Evolutionary conservation across 306 rosid species (phyloP).

Genomic region (Medicago lupulina): DNA sequence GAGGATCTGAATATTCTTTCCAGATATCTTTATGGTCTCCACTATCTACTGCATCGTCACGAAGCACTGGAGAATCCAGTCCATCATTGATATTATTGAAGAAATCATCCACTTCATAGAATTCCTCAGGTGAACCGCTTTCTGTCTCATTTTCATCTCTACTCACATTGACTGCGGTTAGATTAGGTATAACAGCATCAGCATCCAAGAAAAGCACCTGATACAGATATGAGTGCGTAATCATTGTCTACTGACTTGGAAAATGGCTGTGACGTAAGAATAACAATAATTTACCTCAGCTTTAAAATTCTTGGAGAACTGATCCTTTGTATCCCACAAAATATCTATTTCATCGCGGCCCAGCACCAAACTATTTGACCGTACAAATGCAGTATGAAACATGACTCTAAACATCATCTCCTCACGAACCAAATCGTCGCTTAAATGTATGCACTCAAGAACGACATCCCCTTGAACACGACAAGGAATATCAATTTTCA

Average conservation of each 20-base stretch:
- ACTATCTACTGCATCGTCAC: conserved; percentile 47
- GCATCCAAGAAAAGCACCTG: conserved; percentile 97
- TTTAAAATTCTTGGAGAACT: conserved; percentile 80
- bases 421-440: conserved; percentile 75
- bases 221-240: conserved; percentile 62
- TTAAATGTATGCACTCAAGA: conserved; percentile 88
- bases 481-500: conserved; percentile 86
- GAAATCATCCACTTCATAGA: conserved; percentile 95
- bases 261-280: conserved; percentile 45
- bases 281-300: conserved; percentile 77
- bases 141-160: conserved; percentile 74
- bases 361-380: conserved; percentile 73
- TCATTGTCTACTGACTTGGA: conserved; percentile 59
- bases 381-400: conserved; percentile 95
- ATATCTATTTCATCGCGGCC: conserved; percentile 82
- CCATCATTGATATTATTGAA: conserved; percentile 77
- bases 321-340: conserved; percentile 90
- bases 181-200: conserved; percentile 81
- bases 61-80: conserved; percentile 60
- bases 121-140: conserved; percentile 90
- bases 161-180: conserved; percentile 63
- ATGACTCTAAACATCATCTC: conserved; percentile 85
- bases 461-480: conserved; percentile 97
- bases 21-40: conserved; percentile 57
- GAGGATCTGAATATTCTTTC: conserved; percentile 86